Base-by-base conservation (phyloP, 2,329 filamentous ascomycete species). In the Dactylellina leptospora region DNA sequence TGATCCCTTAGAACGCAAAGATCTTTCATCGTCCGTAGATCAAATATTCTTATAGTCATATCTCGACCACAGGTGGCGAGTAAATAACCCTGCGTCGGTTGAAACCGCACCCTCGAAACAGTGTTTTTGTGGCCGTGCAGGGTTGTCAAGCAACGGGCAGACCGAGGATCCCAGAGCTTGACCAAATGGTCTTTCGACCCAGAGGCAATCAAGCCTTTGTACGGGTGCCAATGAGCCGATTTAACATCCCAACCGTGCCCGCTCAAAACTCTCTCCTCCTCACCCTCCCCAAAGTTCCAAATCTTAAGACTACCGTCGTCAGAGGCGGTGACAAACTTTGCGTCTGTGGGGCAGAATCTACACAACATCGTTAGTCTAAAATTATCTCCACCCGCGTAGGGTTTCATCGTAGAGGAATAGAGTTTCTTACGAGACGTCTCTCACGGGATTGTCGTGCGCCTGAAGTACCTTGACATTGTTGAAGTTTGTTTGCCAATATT, bases 171-270 rank as follows among this genome's bases (percentile, higher is more conserved):
- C 95, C 95, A 99, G 44, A 99, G 87, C 80, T 97, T 97, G 78
- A 99, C 92, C 74, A 96, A 84, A 80, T 99, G 93, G 78, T 99
- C 95, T 81, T 99, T 99, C 9, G 93, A 97, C 36, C 95, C 95
- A 0, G 95, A 97, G 2, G 96, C 93, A 28, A 99, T 85, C 3
- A 99, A 82, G 0, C 95, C 95, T 81, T 97, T 97, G 18, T 89
- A 90, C 0, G 93, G 93, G 82, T 99, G 95, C 95, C 95, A 99
- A 79, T 99, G 93, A 64, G 96, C 96, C 58, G 88, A 91, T 80
- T 97, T 97, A 18, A 92, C 93, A 78, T 99, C 95, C 95, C 95
- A 99, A 74, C 92, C 92, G 80, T 99, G 95, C n/a, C 95, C 95
- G 38, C 89, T 90, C 38, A 99, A 82, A 9, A 90, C 89, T 0